Conservation (phyloP, 2,329 filamentous ascomycete genomes). For the Claviceps sp. region DNA sequence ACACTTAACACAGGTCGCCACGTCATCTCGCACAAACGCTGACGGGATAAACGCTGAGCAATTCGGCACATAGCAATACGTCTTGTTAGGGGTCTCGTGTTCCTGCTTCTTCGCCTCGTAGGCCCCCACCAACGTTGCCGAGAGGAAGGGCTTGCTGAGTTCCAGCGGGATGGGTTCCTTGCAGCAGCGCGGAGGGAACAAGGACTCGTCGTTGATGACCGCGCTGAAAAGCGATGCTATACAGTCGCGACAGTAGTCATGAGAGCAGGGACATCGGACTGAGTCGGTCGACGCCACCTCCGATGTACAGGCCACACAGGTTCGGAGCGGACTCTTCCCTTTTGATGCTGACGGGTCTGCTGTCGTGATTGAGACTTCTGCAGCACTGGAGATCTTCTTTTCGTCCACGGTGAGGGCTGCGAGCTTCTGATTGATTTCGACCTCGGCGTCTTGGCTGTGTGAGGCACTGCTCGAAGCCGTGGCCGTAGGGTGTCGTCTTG, state of each 20-base stretch:
- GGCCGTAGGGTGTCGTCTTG: neutral
- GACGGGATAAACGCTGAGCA: constrained; percentile 35
- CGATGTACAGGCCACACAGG: constrained; percentile 1
- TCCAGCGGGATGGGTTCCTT: constrained; percentile 24
- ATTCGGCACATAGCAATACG: constrained; percentile 31
- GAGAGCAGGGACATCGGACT: constrained; percentile 11
- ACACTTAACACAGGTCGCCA: constrained; percentile 31
- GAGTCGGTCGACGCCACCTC: neutral
- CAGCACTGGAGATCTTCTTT: neutral
- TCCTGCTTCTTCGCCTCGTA: constrained; percentile 35
- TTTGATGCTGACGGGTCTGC: no score
- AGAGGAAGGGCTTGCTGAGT: constrained; percentile 22
- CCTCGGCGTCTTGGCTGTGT: neutral
- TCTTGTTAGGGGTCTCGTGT: constrained; percentile 30
- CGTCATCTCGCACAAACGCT: constrained; percentile 15
- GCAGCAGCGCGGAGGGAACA: constrained; percentile 45
- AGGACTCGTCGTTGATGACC: constrained; percentile 32
- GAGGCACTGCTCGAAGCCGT: neutral
- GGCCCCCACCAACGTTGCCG: constrained; percentile 15
- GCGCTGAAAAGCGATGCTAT: constrained; percentile 28
- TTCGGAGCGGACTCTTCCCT: neutral
- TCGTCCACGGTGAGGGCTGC: no score
- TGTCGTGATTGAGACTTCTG: no score
- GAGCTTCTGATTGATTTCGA: neutral
- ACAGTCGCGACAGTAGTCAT: constrained; percentile 39